Conservation (phyloP, 2,329 filamentous ascomycete species). For the Pseudogymnoascus destructans region DNA sequence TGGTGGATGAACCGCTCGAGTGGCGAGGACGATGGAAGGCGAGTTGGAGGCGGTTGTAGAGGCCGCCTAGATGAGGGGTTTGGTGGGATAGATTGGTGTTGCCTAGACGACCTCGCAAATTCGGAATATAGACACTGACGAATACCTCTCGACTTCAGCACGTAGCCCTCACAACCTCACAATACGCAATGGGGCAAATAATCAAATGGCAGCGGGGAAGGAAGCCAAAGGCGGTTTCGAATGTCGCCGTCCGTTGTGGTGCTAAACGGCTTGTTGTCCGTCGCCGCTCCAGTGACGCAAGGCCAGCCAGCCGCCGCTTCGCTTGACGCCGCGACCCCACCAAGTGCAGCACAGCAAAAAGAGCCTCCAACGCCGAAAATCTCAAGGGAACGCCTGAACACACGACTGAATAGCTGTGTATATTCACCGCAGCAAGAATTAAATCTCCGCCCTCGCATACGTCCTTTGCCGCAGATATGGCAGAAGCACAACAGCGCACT, state of each 20-base stretch:
- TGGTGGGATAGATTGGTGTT: background rate
- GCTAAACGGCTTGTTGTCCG: background rate
- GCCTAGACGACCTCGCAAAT: conserved; percentile 5
- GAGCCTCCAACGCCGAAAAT: background rate
- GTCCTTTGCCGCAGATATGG: conserved; percentile 36
- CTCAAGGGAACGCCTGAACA: background rate
- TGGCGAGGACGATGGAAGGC: background rate
- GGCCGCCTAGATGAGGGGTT: background rate
- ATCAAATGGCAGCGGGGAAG: background rate
- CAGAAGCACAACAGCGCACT: conserved; percentile 61
- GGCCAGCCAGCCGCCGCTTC: background rate
- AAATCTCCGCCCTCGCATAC: background rate
- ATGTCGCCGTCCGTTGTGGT: background rate
- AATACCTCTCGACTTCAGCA: background rate
- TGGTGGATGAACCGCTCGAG: background rate
- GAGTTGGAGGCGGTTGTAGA: background rate
- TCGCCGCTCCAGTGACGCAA: conserved; percentile 2
- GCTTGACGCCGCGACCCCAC: background rate
- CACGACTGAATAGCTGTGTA: background rate
- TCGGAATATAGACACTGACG: no score
- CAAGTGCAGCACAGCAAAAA: background rate
- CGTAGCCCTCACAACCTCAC: background rate
- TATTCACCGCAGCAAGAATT: background rate
- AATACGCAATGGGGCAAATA: background rate
- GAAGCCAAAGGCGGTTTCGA: background rate